A percentile compares a stretch with the other conserved stretches of the same genome.
Evolutionary conservation across 257 asterid genomes (phyloP).

Genomic region (Fraxinus pennsylvanica): DNA sequence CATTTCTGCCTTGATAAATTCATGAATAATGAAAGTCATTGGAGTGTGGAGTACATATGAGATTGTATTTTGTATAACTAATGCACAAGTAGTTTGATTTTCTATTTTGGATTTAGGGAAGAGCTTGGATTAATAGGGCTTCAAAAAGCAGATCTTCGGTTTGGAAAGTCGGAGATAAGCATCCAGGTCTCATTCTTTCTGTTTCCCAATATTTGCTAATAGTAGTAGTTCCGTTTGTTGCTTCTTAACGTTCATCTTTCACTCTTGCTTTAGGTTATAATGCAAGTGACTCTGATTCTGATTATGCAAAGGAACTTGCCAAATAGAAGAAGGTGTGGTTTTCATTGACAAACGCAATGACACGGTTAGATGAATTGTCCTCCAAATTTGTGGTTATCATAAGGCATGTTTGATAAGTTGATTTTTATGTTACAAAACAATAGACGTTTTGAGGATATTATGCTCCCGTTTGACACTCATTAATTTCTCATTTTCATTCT

Average conservation of each 20-base stretch:
- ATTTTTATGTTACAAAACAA: not conserved
- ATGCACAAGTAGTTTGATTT: slow-evolving; percentile 4
- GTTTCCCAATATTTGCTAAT: slow-evolving; percentile 1
- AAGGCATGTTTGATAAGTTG: slow-evolving; percentile 4
- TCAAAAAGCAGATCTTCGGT: slow-evolving; percentile 70
- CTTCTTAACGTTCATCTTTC: slow-evolving; percentile 4
- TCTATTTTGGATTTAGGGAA: slow-evolving; percentile 54
- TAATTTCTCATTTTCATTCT: too few species aligned
- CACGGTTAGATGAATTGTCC: slow-evolving; percentile 41
- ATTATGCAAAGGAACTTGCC: slow-evolving; percentile 42
- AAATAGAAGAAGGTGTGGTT: slow-evolving; percentile 40
- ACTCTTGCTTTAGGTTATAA: slow-evolving; percentile 59
- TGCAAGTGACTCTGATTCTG: slow-evolving; percentile 94
- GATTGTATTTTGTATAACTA: too few species aligned
- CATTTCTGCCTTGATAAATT: not conserved
- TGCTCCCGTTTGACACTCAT: too few species aligned
- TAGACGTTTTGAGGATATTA: not conserved
- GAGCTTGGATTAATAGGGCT: slow-evolving; percentile 77
- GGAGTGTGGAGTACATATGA: not conserved
- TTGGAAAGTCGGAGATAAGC: slow-evolving; percentile 84
- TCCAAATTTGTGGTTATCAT: slow-evolving; percentile 16
- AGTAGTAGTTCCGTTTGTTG: slow-evolving; percentile 5
- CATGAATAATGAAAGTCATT: not conserved
- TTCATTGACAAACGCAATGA: slow-evolving; percentile 20
- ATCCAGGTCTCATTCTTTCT: slow-evolving; percentile 62